A percentile compares a stretch with the other conserved stretches of the same genome.
Conservation (phyloP, 345 rosid genomes). For the Salix suchowensis region DNA sequence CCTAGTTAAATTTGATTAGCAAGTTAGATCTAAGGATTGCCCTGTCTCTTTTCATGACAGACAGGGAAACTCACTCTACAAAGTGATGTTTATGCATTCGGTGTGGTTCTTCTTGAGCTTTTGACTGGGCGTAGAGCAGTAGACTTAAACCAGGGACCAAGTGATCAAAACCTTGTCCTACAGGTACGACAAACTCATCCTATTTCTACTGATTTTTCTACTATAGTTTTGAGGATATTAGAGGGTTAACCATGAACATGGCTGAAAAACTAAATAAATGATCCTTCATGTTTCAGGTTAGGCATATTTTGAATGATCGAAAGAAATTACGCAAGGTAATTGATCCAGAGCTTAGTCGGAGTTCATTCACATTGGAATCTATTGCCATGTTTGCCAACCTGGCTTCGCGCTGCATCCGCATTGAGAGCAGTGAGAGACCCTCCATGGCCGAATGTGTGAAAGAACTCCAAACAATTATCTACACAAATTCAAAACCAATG, state of each 20-base stretch:
- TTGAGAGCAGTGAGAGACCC: constrained; percentile 82
- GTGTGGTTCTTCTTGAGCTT: constrained; percentile 92
- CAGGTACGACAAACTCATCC: constrained; percentile 48
- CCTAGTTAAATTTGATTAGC: background rate
- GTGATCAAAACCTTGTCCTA: constrained; percentile 87
- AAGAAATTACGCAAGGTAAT: constrained; percentile 74
- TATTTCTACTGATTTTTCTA: background rate
- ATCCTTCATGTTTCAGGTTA: constrained; percentile 54
- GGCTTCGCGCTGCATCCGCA: constrained; percentile 89
- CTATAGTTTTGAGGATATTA: constrained; percentile 10
- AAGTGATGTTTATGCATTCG: constrained; percentile 96
- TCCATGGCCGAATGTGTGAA: constrained; percentile 73
- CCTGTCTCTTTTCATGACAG: constrained; percentile 32
- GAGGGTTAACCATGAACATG: background rate
- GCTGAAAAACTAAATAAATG: constrained; percentile 12
- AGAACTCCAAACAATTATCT: constrained; percentile 70
- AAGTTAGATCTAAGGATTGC: constrained; percentile 1
- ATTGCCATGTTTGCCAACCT: constrained; percentile 82
- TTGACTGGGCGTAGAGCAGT: constrained; percentile 94
- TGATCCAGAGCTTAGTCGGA: constrained; percentile 71
- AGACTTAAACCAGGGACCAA: constrained; percentile 77
- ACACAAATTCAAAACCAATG: constrained; percentile 65
- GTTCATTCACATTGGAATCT: constrained; percentile 73
- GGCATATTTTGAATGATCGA: constrained; percentile 66
- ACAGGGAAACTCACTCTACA: constrained; percentile 95